Percentiles rank a stretch among this genome's conserved stretches.
phyloP scores from a whole-genome alignment of 805 yeast genomes.

The Kurtzmaniella cleridarum region DNA sequence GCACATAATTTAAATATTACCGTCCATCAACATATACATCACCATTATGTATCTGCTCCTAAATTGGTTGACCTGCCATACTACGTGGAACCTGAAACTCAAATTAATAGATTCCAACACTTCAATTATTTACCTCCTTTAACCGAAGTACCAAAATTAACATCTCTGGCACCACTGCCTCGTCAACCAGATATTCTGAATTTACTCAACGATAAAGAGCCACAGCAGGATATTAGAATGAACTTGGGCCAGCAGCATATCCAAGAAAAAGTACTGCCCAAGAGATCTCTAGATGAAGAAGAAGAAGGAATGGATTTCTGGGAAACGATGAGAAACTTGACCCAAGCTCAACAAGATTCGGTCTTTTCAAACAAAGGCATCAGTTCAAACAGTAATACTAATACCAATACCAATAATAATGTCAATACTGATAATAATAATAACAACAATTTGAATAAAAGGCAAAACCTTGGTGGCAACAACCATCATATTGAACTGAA shows the following conservation, averaged over 20 bases:
- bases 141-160: slow-evolving; percentile 65
- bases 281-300: slow-evolving; percentile 27
- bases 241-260: too few relatives aligned
- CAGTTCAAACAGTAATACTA: slow-evolving; percentile 8
- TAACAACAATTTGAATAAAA: neutral
- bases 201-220: too few relatives aligned
- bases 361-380: slow-evolving; percentile 10
- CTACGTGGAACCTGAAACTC: slow-evolving; percentile 45
- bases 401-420: slow-evolving; percentile 4
- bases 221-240: too few relatives aligned
- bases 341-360: slow-evolving; percentile 27
- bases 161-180: slow-evolving; percentile 49
- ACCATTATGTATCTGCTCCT: slow-evolving; percentile 47
- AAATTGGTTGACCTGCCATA: slow-evolving; percentile 3
- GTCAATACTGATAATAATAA: slow-evolving; percentile 2
- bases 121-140: slow-evolving; percentile 70
- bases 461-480: neutral
- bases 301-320: slow-evolving; percentile 68
- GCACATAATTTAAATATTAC: slow-evolving; percentile 54
- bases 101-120: slow-evolving; percentile 57
- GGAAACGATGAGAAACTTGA: slow-evolving; percentile 60
- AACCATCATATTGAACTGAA: slow-evolving; percentile 7
- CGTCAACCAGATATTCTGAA: slow-evolving; percentile 1
- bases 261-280: too few relatives aligned
- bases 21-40: slow-evolving; percentile 82